Evolutionary conservation across 1,284 basidiomycete species (phyloP), one percentile per base, ranked within the genome.

Genomic region (Ustilago shanxiensis): DNA sequence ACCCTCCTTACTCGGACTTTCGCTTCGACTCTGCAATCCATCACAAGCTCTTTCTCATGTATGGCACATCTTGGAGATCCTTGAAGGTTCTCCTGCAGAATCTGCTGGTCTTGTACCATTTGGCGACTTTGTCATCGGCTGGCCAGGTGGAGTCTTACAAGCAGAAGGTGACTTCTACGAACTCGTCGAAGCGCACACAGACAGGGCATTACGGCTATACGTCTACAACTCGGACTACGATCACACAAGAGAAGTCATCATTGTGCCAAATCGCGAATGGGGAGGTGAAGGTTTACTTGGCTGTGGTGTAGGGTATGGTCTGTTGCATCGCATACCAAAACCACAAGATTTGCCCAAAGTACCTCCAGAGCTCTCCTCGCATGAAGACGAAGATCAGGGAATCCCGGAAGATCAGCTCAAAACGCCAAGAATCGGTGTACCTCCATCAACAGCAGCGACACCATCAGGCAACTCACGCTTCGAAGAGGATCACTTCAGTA

Each of bases 211-310:
- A 41, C 89, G 94, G 45, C 91, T 98, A 28, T 98, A 96, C 85
- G 95, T 98, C 8, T 98, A 98, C 87, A 98, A 95, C 49, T 92
- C 94, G 78, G 96, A 98, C 87, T 96, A 98, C 82, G 95, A 99
- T 58, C 84, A 87, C 18, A 87, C 86, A 9, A 73, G 86, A 22
- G 86, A 86, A 57, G 83, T 83, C 33, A 83, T 86, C 60, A 77
- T 82, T 26, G 75, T 82, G 20, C 71, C 72, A 18, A 80, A 80
- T 54, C 62, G 83, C 5, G 79, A 83, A 29, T 85, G 83, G 83
- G 83, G 83, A 28, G 83, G 83, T 10, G 83, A 85, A 33, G 83
- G 83, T 7, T 53, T 85, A 6, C 75, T 85, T 0, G 83, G 83
- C 8, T 85, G 83, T 60, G 83, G 83, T 20, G 81, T 85, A 3